Evolutionary conservation across 768 basidiomycete genomes (phyloP).

Genomic region (Lanmaoa rubissima): DNA sequence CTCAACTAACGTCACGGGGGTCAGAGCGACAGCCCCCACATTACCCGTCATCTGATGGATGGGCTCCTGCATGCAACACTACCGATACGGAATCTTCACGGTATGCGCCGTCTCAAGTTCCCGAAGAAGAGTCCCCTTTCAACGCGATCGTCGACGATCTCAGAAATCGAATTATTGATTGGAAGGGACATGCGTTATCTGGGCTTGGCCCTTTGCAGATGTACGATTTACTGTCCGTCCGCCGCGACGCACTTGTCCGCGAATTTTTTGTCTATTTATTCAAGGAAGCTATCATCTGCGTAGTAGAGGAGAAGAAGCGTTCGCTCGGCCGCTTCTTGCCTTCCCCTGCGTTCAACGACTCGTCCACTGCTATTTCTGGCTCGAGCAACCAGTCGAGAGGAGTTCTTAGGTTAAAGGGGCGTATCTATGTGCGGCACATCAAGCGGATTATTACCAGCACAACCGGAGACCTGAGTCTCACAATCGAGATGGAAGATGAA

Average conservation of each 20-base stretch:
- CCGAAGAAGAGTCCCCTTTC: constrained; percentile 75
- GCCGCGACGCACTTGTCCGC: constrained; percentile 84
- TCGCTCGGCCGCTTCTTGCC: constrained; percentile 73
- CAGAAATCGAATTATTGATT: constrained; percentile 86
- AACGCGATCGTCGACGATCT: constrained; percentile 84
- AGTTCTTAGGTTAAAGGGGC: constrained; percentile 87
- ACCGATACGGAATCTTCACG: constrained; percentile 34
- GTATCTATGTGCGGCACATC: constrained; percentile 95
- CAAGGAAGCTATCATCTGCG: constrained; percentile 96
- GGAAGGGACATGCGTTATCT: constrained; percentile 92
- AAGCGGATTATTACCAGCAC: constrained; percentile 82
- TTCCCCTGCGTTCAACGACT: constrained; percentile 55
- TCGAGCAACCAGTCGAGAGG: constrained; percentile 44
- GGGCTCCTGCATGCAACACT: constrained; percentile 28
- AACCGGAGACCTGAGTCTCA: constrained; percentile 84
- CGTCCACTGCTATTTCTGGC: constrained; percentile 40
- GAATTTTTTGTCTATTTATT: constrained; percentile 98
- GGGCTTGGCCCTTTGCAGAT: constrained; percentile 87
- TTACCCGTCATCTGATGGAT: constrained; percentile 21
- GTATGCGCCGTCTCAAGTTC: constrained; percentile 19
- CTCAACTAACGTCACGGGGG: constrained; percentile 7
- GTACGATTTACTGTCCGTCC: constrained; percentile 88
- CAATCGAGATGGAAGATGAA: constrained; percentile 98
- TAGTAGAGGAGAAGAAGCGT: constrained; percentile 93
- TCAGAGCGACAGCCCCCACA: constrained; percentile 20